Evolutionary conservation across 768 basidiomycete species (phyloP).

Genomic region (Kwoniella dendrophila): DNA sequence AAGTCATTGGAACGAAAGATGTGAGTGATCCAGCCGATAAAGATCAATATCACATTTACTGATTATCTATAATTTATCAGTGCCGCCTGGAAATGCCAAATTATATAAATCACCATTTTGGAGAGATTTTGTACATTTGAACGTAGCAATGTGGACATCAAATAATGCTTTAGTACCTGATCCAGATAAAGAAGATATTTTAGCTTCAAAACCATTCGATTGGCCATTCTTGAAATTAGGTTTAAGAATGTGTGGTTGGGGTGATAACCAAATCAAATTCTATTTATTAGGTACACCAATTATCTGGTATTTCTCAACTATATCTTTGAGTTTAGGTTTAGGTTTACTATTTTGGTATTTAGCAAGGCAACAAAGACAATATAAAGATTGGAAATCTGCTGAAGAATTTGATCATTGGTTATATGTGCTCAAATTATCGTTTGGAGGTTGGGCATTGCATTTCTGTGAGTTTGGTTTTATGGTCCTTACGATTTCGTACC

Average conservation of each 20-base stretch:
- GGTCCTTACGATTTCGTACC: too few species aligned
- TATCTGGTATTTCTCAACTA: conserved; percentile 82
- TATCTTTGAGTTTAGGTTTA: conserved; percentile 61
- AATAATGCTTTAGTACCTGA: conserved; percentile 98
- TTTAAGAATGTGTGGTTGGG: conserved; percentile 97
- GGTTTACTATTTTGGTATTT: conserved; percentile 67
- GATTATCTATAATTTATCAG: too few species aligned
- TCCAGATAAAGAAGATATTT: conserved; percentile 96
- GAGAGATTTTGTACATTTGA: conserved; percentile 97
- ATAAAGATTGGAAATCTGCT: conserved; percentile 79
- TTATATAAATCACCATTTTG: conserved; percentile 89
- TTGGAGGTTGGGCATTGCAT: conserved; percentile 89
- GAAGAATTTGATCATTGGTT: conserved; percentile 94
- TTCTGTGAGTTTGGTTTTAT: conserved; percentile 65
- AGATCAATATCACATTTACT: too few species aligned
- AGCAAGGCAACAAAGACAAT: conserved; percentile 81
- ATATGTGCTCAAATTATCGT: conserved; percentile 87
- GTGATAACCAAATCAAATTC: conserved; percentile 80
- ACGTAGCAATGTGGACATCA: conserved; percentile 99
- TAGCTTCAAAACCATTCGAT: conserved; percentile 87
- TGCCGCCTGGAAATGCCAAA: conserved; percentile 79
- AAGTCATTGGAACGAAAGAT: conserved; percentile 90
- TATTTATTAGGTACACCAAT: conserved; percentile 91
- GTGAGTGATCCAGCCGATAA: conserved; percentile 64
- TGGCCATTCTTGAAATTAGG: conserved; percentile 92